A percentile compares a stretch with the other conserved stretches of the same genome.
These are phyloP conservation scores for Penicillium sp. DNA, from an alignment of 2,329 filamentous ascomycete genomes.

Conservation along the genomic window DNA sequence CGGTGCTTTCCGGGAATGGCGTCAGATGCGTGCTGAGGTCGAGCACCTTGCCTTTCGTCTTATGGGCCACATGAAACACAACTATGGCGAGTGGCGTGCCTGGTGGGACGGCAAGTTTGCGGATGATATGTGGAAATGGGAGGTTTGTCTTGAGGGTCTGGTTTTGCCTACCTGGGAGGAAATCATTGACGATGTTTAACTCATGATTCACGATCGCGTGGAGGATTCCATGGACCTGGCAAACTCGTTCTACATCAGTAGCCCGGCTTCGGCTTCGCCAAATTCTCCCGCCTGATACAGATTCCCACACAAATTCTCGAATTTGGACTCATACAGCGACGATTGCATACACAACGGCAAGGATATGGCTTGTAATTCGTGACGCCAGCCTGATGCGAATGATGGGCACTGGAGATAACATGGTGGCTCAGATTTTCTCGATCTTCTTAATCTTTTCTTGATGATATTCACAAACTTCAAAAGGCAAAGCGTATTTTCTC, in stretches of 20 bases:
- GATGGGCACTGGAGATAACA: neutral
- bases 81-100: slow-evolving; percentile 19
- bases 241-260: slow-evolving; percentile 3
- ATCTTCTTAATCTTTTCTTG: neutral
- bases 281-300: neutral
- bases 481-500: neutral
- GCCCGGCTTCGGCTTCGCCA: neutral
- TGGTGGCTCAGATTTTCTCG: neutral
- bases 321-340: too few species aligned
- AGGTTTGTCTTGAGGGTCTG: slow-evolving; percentile 20
- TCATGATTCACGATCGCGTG: slow-evolving; percentile 27
- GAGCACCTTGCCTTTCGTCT: slow-evolving; percentile 15
- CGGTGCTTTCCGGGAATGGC: slow-evolving; percentile 18
- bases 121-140: slow-evolving; percentile 30
- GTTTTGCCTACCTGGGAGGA: slow-evolving; percentile 29
- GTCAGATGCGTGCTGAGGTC: slow-evolving; percentile 12
- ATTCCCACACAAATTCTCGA: neutral
- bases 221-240: slow-evolving; percentile 25
- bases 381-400: neutral
- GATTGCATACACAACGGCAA: neutral
- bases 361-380: neutral
- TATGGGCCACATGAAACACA: slow-evolving; percentile 13
- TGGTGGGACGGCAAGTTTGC: slow-evolving; percentile 30
- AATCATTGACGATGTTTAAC: slow-evolving; percentile 26
- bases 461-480: neutral